Base-by-base conservation (phyloP, 768 basidiomycete genomes). In the Boletus subcaerulescens region DNA sequence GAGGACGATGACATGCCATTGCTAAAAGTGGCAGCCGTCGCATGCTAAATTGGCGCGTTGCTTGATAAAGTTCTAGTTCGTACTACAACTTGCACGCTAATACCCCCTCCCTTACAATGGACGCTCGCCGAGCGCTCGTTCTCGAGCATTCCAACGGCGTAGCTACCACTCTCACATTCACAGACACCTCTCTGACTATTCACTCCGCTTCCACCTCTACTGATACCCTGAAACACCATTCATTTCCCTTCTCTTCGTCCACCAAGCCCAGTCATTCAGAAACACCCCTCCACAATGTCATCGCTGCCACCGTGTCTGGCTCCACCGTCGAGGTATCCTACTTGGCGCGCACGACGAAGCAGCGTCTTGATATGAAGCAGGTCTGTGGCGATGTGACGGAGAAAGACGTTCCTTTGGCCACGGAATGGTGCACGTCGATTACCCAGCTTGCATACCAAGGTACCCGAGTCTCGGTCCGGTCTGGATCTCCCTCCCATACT, bases 401-500 rank as follows among this genome's bases (percentile, higher is more conserved):
- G 11, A 69, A 65, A 1, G 70, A 78, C 45, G 66, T 67, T 14
- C 58, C 63, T 24, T 53, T 56, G 5, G 76, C 76, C 3, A 57
- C 69, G 18, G 72, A 78, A 47, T 92, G 89, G 85, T 76, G 78
- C 15, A 73, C 76, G 45, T 65, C 71, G 4, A 67, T 89, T 20
- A 78, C 87, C 75, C 70, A 77, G 7, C 66, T 73, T 32, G 79
- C 86, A 11, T 92, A 93, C 65, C 76, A 79, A 62, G 86, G 91
- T 73, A 8, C 31, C 56, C 55, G 5, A 5, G 32, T 46, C 40
- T 47, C 35, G 6, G 10, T 48, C 47, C 39, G 11, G 13, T 29
- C 2, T 1, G 1, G 14, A 5, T 7, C 40, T 20, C 39, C 41
- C n/a, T 43, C 26, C 49, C 33, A 11, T 45, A 18, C 56, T 50